Evolutionary conservation across 2,329 filamentous ascomycete genomes (phyloP).

Genomic region (Pseudocercospora macadamiae): DNA sequence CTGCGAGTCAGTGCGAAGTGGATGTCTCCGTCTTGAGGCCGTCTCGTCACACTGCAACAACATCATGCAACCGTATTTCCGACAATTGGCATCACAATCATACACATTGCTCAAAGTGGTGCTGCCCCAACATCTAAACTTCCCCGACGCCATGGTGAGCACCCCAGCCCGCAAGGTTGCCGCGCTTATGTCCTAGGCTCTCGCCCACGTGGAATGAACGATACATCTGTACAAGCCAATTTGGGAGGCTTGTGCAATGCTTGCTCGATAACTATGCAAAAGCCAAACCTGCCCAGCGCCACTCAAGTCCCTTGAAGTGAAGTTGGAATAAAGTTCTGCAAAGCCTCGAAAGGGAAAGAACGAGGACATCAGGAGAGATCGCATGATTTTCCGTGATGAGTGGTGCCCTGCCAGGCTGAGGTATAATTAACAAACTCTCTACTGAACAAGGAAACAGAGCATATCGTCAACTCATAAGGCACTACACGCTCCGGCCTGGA

Average conservation of each 20-base stretch:
- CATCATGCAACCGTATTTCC: not conserved
- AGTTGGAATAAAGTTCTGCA: conserved; percentile 9
- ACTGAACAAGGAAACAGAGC: conserved; percentile 1
- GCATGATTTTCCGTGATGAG: not conserved
- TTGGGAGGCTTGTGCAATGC: conserved; percentile 3
- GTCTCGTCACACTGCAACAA: conserved; percentile 4
- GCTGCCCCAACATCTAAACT: not conserved
- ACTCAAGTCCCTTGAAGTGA: conserved; percentile 2
- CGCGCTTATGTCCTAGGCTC: not conserved
- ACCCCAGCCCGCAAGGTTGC: not conserved
- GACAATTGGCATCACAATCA: not conserved
- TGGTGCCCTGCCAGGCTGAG: not conserved
- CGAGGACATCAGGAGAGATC: conserved; percentile 3
- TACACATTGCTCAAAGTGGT: not conserved
- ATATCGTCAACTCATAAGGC: not conserved
- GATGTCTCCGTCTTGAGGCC: not conserved
- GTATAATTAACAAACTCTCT: not conserved
- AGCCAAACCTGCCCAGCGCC: conserved; percentile 1
- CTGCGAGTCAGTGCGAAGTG: conserved; percentile 5
- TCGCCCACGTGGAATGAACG: conserved; percentile 1
- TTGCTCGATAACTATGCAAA: conserved; percentile 5
- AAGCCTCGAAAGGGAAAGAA: conserved; percentile 3
- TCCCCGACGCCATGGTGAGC: not conserved
- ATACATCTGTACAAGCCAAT: conserved; percentile 3
- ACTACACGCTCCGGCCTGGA: not conserved